phyloP scores from a whole-genome alignment of 257 asterid genomes.

The Lycium barbarum region DNA sequence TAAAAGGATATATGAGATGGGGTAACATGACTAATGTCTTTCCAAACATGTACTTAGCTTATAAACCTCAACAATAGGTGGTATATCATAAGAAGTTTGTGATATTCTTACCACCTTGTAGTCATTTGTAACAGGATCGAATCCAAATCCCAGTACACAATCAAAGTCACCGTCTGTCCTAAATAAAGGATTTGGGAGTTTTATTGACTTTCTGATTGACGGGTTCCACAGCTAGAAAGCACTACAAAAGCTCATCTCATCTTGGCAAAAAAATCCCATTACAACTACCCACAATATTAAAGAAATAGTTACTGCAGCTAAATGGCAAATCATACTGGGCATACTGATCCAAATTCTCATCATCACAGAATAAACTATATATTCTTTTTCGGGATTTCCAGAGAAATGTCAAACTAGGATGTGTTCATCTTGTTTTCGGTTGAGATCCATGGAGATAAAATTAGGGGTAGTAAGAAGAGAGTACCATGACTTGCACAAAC shows the following conservation, averaged over 20 bases:
- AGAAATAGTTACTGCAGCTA: background rate
- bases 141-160: too few relatives aligned
- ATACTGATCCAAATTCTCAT: background rate
- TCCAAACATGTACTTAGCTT: too few relatives aligned
- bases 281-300: background rate
- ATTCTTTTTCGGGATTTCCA: background rate
- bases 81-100: too few relatives aligned
- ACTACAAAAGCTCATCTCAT: background rate
- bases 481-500: constrained; percentile 34
- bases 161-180: too few relatives aligned
- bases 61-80: background rate
- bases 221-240: too few relatives aligned
- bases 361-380: background rate
- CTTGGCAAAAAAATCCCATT: background rate
- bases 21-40: background rate
- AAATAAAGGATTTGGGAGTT: too few relatives aligned
- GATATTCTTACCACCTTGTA: background rate
- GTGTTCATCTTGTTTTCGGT: background rate
- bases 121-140: too few relatives aligned
- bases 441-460: constrained; percentile 11
- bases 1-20: background rate
- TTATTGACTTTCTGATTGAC: too few relatives aligned
- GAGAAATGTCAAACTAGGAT: background rate
- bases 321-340: background rate
- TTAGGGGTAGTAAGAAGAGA: constrained; percentile 17